Evolutionary conservation across 129 eudicot species (phyloP).

Genomic region (Dittrichia graveolens): DNA sequence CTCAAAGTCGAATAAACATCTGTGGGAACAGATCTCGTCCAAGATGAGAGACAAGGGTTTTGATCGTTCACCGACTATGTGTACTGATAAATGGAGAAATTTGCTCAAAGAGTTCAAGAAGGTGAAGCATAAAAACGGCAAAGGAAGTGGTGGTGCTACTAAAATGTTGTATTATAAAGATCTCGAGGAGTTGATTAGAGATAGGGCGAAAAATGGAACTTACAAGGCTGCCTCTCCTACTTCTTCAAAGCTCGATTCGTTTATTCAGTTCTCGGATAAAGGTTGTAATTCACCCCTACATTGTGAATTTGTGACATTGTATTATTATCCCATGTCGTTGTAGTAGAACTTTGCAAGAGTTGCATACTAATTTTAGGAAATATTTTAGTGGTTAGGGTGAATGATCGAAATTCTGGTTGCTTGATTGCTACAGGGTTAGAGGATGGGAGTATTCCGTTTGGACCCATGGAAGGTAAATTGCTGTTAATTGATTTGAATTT

Average conservation of each 20-base stretch:
- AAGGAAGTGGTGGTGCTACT: conserved; percentile 26
- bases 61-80: conserved; percentile 54
- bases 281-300: conserved; percentile 24
- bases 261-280: conserved; percentile 49
- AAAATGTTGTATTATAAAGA: conserved; percentile 54
- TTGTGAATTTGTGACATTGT: neutral
- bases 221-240: conserved; percentile 33
- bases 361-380: neutral
- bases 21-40: conserved; percentile 57
- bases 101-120: conserved; percentile 51
- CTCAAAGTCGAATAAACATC: conserved; percentile 50
- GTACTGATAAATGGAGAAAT: conserved; percentile 60
- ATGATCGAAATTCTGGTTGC: conserved; percentile 25
- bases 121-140: conserved; percentile 40
- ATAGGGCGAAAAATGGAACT: conserved; percentile 41
- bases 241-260: conserved; percentile 43
- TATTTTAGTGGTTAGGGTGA: conserved; percentile 22
- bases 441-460: conserved; percentile 60
- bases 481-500: conserved; percentile 7
- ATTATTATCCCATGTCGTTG: neutral
- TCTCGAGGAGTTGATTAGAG: conserved; percentile 51
- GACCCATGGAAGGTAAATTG: conserved; percentile 68
- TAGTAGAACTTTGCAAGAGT: neutral
- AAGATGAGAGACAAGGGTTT: conserved; percentile 55
- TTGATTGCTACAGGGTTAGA: conserved; percentile 66